Conservation (phyloP, 2,329 filamentous ascomycete genomes). For the Lecanicillium sp. region DNA sequence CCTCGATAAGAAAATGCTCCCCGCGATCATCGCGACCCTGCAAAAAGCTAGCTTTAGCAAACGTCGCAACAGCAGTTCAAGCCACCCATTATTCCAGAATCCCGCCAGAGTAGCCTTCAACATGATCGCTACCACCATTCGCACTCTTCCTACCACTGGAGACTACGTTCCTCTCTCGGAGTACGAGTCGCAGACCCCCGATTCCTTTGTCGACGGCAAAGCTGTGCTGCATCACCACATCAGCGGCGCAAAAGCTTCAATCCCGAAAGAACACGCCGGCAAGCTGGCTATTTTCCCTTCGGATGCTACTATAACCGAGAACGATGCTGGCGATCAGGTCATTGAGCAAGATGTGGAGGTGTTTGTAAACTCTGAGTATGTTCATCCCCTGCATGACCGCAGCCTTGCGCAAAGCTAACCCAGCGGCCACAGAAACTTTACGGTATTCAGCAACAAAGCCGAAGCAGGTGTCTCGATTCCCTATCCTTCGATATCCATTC, state of each 20-base stretch:
- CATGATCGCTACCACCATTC: slow-evolving; percentile 47
- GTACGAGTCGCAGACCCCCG: slow-evolving; percentile 64
- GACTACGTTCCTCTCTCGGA: slow-evolving; percentile 59
- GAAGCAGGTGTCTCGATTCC: slow-evolving; percentile 58
- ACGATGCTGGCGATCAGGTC: slow-evolving; percentile 25
- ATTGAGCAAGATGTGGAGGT: slow-evolving; percentile 44
- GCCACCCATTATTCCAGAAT: neutral
- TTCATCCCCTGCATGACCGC: neutral
- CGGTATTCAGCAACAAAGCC: slow-evolving; percentile 51
- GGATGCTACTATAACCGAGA: slow-evolving; percentile 25
- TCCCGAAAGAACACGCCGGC: slow-evolving; percentile 45
- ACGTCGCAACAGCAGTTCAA: neutral
- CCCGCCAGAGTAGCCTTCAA: neutral
- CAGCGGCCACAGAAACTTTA: slow-evolving; percentile 33
- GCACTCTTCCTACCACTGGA: slow-evolving; percentile 42
- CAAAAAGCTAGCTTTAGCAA: neutral
- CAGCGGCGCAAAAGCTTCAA: slow-evolving; percentile 46
- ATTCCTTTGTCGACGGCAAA: slow-evolving; percentile 62
- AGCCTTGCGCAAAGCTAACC: neutral
- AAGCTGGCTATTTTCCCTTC: slow-evolving; percentile 45
- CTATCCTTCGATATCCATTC: slow-evolving; percentile 67
- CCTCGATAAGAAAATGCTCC: neutral
- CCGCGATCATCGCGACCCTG: neutral
- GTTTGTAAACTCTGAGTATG: slow-evolving; percentile 51
- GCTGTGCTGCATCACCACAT: slow-evolving; percentile 62